phyloP scores from a whole-genome alignment of 2,329 filamentous ascomycete species.

The Fusarium xyrophilum region DNA sequence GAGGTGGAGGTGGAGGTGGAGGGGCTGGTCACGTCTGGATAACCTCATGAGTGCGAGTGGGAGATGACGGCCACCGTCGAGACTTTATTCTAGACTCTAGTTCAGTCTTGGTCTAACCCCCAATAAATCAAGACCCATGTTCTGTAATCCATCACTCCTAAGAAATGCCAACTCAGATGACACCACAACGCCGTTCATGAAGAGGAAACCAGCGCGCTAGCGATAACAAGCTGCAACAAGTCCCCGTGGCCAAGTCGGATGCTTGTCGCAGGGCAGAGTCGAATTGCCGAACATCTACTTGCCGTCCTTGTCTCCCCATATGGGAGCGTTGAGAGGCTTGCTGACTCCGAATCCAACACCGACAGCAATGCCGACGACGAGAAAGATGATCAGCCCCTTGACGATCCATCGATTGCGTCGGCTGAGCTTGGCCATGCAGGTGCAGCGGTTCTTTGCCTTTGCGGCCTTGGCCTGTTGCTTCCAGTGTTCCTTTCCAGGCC shows the following conservation, averaged over 20 bases:
- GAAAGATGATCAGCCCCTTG: conserved; percentile 51
- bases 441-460: conserved; percentile 59
- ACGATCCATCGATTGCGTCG: conserved; percentile 62
- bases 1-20: conserved; percentile 19
- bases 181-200: conserved; percentile 44
- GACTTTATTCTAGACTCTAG: conserved; percentile 33
- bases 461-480: conserved; percentile 64
- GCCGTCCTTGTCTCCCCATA: conserved; percentile 56
- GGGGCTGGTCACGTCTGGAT: neutral
- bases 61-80: neutral
- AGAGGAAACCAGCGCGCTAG: conserved; percentile 35
- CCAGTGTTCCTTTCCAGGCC: conserved; percentile 68
- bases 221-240: conserved; percentile 22
- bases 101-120: neutral
- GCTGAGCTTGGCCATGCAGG: conserved; percentile 60
- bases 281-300: conserved; percentile 1
- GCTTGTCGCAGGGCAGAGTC: neutral
- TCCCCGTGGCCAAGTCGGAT: neutral
- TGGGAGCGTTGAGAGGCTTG: conserved; percentile 65
- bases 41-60: neutral
- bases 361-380: conserved; percentile 62
- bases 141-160: conserved; percentile 40
- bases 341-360: conserved; percentile 67
- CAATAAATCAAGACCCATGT: conserved; percentile 23
- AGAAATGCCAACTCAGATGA: conserved; percentile 27